Base-by-base conservation (phyloP, 2,329 filamentous ascomycete genomes). In the Xylaria arbuscula region DNA sequence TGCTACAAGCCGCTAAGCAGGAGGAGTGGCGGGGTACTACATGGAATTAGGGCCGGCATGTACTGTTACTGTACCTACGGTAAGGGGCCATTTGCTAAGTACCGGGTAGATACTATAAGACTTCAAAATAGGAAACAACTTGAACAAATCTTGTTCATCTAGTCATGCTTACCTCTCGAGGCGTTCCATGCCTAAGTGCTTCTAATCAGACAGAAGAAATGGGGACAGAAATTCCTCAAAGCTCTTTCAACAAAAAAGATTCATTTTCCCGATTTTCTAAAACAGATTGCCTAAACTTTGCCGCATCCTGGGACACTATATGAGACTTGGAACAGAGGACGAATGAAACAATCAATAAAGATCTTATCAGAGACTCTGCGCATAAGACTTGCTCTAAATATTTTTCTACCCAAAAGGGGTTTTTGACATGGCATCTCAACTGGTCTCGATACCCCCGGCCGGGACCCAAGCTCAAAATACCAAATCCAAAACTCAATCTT, bases 371-470 rank as follows among this genome's bases (percentile, higher is more conserved):
- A n/a, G 36, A 15, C 3, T 22, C 17, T 45, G 15, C 2, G 7
- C 19, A 28, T 13, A 28, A 2, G 13, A 56, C 3, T 60, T n/a
- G 17, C 40, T 22, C 45, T n/a, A 47, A 10, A n/a, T 19, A 19
- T 22, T 10, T 9, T 19, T 47, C 1, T 10, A 9, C 19, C n/a
- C n/a, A 32, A 51, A 11, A 6, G 42, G 17, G 38, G 7, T 17
- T 45, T 55, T 56, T 17, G 42, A 36, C 10, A 72, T 68, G 68
- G 61, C 67, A 36, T 70, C 64, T 32, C 61, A 66, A 34, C 36
- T 61, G 17, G 19, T 24, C 22, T 64, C 64, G 17, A 70, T 65
- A 40, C 67, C 69, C 7, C n/a, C 55, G 6, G 24, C 62, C 32
- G 22, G 38, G 32, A 19, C 24, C 10, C 24, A 40, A 9, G 42